phyloP scores from a whole-genome alignment of 176 grass and related monocot genomes.

The Tuctoria greenei region DNA sequence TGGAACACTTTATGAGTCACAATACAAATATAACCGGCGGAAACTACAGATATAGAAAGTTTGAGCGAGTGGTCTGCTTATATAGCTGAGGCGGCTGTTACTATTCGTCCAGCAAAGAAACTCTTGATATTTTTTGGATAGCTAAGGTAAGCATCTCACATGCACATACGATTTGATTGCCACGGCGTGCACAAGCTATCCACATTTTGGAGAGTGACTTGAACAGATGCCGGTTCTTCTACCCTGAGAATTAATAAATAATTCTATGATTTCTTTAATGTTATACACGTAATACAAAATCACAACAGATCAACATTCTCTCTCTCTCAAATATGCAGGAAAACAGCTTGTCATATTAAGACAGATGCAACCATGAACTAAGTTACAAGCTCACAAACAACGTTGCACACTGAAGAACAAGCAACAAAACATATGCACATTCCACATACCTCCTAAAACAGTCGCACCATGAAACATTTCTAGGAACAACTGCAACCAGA shows the following conservation, averaged over 20 bases:
- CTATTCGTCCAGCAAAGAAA: slow-evolving; percentile 40
- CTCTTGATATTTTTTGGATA: slow-evolving; percentile 40
- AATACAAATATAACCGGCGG: slow-evolving; percentile 27
- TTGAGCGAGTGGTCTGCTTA: slow-evolving; percentile 43
- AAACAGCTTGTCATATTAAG: not conserved
- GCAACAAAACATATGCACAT: not conserved
- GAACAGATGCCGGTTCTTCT: slow-evolving; percentile 54
- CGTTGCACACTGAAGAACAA: not conserved
- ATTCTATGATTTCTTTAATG: not conserved
- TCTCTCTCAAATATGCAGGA: not conserved
- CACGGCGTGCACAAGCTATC: slow-evolving; percentile 62
- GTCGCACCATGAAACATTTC: not conserved
- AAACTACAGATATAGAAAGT: slow-evolving; percentile 27
- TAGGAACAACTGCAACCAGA: not conserved
- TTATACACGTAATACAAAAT: not conserved
- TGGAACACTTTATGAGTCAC: slow-evolving; percentile 36
- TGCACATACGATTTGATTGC: slow-evolving; percentile 57
- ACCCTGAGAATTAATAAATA: slow-evolving; percentile 20
- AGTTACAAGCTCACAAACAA: not conserved
- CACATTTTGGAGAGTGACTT: slow-evolving; percentile 57
- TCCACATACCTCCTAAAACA: not conserved
- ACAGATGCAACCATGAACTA: not conserved
- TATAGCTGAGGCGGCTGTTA: slow-evolving; percentile 60
- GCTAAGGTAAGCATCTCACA: not conserved
- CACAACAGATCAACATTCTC: not conserved